These are phyloP conservation scores for Neurospora africana DNA, from an alignment of 495 filamentous ascomycete genomes.

Conservation along the genomic window DNA sequence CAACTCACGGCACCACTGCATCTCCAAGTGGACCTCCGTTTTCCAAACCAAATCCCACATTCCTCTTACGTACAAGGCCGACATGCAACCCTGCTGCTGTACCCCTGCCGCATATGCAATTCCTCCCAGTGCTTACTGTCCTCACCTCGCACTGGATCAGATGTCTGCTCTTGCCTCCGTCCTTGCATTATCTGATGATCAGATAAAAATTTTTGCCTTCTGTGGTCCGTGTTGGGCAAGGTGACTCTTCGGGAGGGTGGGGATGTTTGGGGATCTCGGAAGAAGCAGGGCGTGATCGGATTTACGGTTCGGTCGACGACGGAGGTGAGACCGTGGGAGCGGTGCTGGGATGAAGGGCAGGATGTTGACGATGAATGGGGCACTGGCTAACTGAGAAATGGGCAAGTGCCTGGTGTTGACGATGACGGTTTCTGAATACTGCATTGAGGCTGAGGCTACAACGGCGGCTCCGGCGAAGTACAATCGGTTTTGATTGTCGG, in stretches of 20 bases:
- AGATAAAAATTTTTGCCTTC: slow-evolving; percentile 7
- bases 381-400: background rate
- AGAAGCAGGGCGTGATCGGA: background rate
- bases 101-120: background rate
- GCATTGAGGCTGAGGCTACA: background rate
- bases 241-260: background rate
- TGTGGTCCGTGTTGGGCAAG: background rate
- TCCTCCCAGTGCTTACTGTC: background rate
- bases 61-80: background rate
- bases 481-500: background rate
- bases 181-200: slow-evolving; percentile 16
- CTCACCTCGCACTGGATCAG: background rate
- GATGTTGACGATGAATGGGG: background rate
- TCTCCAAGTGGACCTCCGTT: background rate
- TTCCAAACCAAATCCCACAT: background rate
- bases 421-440: background rate
- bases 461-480: background rate
- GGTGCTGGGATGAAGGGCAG: background rate
- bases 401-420: background rate
- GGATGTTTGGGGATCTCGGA: background rate
- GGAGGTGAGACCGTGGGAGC: background rate
- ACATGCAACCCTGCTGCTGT: background rate
- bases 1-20: background rate
- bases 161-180: background rate
- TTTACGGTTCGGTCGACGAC: background rate